These are phyloP conservation scores for Knoxdaviesia proteae DNA, from an alignment of 2,329 filamentous ascomycete genomes.

Conservation along the genomic window DNA sequence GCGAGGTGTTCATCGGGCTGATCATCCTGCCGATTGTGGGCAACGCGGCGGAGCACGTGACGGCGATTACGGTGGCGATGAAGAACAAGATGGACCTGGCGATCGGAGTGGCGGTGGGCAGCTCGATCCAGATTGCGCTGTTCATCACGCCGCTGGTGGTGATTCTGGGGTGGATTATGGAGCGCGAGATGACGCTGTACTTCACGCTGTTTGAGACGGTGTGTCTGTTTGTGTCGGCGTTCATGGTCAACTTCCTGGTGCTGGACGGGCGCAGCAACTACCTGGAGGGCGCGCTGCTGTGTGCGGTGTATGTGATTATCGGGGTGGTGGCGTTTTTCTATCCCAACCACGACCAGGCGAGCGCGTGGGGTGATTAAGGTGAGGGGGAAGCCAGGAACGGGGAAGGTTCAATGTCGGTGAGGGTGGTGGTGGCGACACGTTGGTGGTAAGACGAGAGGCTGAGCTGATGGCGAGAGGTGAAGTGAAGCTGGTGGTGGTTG, in stretches of 20 bases:
- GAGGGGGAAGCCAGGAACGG: background rate
- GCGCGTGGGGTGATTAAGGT: constrained; percentile 12
- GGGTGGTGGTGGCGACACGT: too few relatives aligned
- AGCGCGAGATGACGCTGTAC: constrained; percentile 55
- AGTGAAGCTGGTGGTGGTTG: too few relatives aligned
- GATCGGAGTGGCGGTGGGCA: constrained; percentile 51
- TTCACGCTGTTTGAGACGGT: constrained; percentile 82
- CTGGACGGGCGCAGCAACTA: constrained; percentile 75
- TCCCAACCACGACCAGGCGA: constrained; percentile 28
- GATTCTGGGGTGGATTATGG: constrained; percentile 49
- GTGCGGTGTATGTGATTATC: constrained; percentile 48
- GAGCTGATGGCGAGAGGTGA: too few relatives aligned
- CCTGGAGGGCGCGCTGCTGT: constrained; percentile 53
- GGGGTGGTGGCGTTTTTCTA: constrained; percentile 47
- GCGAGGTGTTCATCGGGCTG: constrained; percentile 48
- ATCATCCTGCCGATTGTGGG: constrained; percentile 55
- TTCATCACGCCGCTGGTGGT: constrained; percentile 52
- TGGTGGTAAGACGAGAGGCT: too few relatives aligned
- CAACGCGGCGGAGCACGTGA: constrained; percentile 54
- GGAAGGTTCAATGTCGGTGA: too few relatives aligned
- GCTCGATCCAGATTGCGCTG: constrained; percentile 51
- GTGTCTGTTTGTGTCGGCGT: constrained; percentile 61
- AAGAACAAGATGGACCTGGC: constrained; percentile 63
- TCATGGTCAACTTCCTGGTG: constrained; percentile 77
- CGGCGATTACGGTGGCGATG: constrained; percentile 47